Conservation (phyloP, 345 rosid genomes). For the Hibiscus syriacus region DNA sequence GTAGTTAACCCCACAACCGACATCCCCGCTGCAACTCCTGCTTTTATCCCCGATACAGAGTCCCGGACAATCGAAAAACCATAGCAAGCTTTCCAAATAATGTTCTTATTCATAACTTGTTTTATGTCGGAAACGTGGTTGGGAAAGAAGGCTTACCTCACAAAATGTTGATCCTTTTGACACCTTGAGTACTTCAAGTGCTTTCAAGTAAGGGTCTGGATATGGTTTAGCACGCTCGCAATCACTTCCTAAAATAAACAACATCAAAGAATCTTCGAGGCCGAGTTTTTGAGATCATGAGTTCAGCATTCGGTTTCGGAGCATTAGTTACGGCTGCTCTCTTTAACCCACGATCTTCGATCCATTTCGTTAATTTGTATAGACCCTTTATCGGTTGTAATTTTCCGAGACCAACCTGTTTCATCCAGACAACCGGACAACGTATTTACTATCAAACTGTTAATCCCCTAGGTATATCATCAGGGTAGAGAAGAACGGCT, state of each 20-base stretch:
- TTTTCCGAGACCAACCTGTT: constrained; percentile 65
- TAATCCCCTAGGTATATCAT: constrained; percentile 66
- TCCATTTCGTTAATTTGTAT: constrained; percentile 62
- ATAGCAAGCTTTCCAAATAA: too few species aligned
- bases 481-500: constrained; percentile 56
- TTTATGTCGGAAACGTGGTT: not conserved
- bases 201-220: constrained; percentile 27
- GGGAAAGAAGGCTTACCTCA: constrained; percentile 48
- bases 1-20: too few species aligned
- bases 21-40: too few species aligned
- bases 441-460: too few species aligned
- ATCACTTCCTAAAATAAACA: constrained; percentile 61
- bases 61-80: too few species aligned
- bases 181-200: constrained; percentile 53
- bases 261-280: constrained; percentile 66
- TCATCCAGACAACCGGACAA: not conserved
- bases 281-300: constrained; percentile 73
- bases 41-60: too few species aligned
- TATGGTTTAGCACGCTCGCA: constrained; percentile 82
- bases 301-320: constrained; percentile 74
- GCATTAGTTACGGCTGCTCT: constrained; percentile 96
- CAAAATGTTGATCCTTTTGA: constrained; percentile 79
- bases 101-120: too few species aligned
- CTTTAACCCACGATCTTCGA: constrained; percentile 25
- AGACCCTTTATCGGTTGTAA: constrained; percentile 55